A percentile compares a stretch with the other conserved stretches of the same genome.
phyloP scores from a whole-genome alignment of 1,284 basidiomycete genomes.

The Phellopilus nigrolimitatus region DNA sequence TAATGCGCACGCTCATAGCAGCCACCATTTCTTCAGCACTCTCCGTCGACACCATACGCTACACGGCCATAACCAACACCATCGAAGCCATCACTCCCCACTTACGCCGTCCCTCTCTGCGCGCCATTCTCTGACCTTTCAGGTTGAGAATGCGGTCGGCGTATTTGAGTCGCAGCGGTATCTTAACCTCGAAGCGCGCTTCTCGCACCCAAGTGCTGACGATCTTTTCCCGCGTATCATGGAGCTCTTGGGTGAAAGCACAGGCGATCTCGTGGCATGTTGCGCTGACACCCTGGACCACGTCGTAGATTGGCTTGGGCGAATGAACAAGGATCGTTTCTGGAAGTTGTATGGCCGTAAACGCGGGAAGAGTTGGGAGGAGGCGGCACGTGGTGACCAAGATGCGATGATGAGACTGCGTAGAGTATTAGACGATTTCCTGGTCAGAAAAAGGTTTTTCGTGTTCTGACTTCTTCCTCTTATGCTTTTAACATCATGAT shows the following conservation, averaged over 20 bases:
- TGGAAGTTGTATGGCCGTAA: constrained; percentile 32
- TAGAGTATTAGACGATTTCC: constrained; percentile 43
- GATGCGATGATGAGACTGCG: constrained; percentile 38
- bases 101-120: not conserved
- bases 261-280: constrained; percentile 50
- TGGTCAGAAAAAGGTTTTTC: constrained; percentile 46
- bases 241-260: constrained; percentile 51
- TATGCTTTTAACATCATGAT: not conserved
- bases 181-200: constrained; percentile 64
- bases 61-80: not conserved
- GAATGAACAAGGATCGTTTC: constrained; percentile 37
- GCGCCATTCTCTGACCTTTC: not conserved
- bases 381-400: constrained; percentile 36
- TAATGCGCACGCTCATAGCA: not conserved
- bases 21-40: not conserved
- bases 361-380: constrained; percentile 31
- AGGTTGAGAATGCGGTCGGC: constrained; percentile 61
- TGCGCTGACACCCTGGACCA: constrained; percentile 43
- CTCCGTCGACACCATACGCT: constrained; percentile 10
- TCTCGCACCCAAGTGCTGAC: constrained; percentile 49
- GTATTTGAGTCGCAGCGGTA: constrained; percentile 79
- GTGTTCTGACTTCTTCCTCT: no score
- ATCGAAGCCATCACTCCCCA: not conserved
- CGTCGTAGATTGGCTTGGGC: constrained; percentile 49
- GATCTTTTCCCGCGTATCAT: constrained; percentile 48